These are phyloP conservation scores for Chytriomyces confervae DNA, from an alignment of 192 early-diverging fungal species.

Conservation along the genomic window DNA sequence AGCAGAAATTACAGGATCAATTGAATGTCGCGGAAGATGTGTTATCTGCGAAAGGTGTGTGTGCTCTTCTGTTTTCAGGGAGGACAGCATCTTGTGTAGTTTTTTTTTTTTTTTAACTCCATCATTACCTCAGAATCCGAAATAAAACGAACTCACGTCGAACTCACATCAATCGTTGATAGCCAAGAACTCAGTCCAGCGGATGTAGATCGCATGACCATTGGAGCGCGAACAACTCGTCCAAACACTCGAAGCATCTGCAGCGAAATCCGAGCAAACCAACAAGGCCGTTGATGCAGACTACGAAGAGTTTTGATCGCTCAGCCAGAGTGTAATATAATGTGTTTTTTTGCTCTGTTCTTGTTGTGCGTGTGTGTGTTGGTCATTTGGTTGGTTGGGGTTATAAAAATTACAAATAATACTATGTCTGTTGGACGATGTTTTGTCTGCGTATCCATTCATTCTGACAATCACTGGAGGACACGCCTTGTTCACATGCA, in stretches of 20 bases:
- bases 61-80: neutral
- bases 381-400: too few relatives aligned
- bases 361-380: too few relatives aligned
- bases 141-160: too few relatives aligned
- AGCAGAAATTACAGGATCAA: constrained; percentile 59
- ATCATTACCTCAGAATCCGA: constrained; percentile 41
- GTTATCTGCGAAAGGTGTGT: constrained; percentile 36
- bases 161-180: constrained; percentile 70
- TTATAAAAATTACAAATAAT: too few relatives aligned
- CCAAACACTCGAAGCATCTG: constrained; percentile 55
- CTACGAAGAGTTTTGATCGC: too few relatives aligned
- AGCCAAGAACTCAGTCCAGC: constrained; percentile 76
- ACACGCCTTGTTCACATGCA: too few relatives aligned
- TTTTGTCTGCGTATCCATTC: too few relatives aligned
- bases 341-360: too few relatives aligned
- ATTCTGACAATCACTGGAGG: too few relatives aligned
- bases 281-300: constrained; percentile 36
- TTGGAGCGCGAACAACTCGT: constrained; percentile 74
- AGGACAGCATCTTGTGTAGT: neutral
- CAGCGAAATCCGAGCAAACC: constrained; percentile 62
- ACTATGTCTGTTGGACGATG: too few relatives aligned
- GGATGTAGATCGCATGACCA: constrained; percentile 83
- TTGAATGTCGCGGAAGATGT: constrained; percentile 49
- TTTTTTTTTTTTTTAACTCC: neutral
- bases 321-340: too few relatives aligned